Percentiles rank a stretch among this genome's conserved stretches.
phyloP scores from a whole-genome alignment of 2,329 filamentous ascomycete genomes.

The Xylogone sp. region DNA sequence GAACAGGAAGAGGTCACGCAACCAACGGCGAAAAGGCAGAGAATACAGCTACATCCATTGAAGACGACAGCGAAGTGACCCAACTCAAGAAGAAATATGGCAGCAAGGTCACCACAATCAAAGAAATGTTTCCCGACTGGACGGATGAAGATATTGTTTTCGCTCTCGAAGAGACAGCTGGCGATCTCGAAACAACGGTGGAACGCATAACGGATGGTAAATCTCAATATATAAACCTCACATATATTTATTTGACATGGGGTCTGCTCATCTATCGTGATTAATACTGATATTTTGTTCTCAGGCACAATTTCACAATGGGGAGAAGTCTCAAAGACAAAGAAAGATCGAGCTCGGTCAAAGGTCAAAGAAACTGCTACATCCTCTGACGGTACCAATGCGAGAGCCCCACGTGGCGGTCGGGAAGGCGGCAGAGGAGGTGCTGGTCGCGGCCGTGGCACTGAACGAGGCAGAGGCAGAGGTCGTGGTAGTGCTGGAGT shows the following conservation, averaged over 20 bases:
- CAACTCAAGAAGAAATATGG: constrained; percentile 90
- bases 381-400: constrained; percentile 44
- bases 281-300: constrained; percentile 27
- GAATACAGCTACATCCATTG: constrained; percentile 54
- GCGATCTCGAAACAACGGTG: constrained; percentile 71
- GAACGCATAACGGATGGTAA: constrained; percentile 77
- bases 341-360: constrained; percentile 68
- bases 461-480: constrained; percentile 58
- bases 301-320: constrained; percentile 73
- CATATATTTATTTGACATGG: constrained; percentile 1
- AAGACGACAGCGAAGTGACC: constrained; percentile 86
- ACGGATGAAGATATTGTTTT: constrained; percentile 92
- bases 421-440: constrained; percentile 59
- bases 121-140: constrained; percentile 94
- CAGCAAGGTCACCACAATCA: constrained; percentile 73
- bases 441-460: constrained; percentile 48
- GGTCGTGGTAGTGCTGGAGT: constrained; percentile 54
- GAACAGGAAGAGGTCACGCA: constrained; percentile 62
- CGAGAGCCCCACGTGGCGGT: constrained; percentile 54
- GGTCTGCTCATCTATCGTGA: constrained; percentile 2
- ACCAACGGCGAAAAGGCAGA: constrained; percentile 71
- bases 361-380: constrained; percentile 64
- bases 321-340: constrained; percentile 77
- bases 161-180: constrained; percentile 83
- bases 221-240: constrained; percentile 14